phyloP scores from a whole-genome alignment of 345 rosid genomes.

The Durio zibethinus region DNA sequence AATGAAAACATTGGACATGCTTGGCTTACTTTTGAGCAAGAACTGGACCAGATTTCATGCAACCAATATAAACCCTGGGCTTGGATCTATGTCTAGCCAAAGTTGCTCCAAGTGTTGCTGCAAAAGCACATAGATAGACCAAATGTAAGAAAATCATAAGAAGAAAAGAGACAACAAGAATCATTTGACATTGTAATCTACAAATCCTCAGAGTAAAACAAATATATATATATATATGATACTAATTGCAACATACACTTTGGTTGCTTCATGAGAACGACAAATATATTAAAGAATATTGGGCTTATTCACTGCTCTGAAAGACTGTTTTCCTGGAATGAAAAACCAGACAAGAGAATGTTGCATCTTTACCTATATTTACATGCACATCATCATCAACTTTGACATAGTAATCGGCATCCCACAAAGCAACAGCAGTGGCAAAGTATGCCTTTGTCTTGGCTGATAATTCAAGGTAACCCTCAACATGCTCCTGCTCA shows the following conservation, averaged over 20 bases:
- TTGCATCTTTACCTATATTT: slow-evolving; percentile 65
- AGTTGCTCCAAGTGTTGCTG: slow-evolving; percentile 94
- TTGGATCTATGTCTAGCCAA: slow-evolving; percentile 65
- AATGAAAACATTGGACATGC: background rate
- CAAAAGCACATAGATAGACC: slow-evolving; percentile 20
- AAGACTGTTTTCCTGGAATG: background rate
- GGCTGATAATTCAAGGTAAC: slow-evolving; percentile 95
- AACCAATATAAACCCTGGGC: slow-evolving; percentile 82
- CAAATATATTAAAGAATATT: background rate
- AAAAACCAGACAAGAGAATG: background rate
- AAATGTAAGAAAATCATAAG: slow-evolving; percentile 1
- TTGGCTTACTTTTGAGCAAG: slow-evolving; percentile 87
- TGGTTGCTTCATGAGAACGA: background rate
- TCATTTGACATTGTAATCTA: background rate
- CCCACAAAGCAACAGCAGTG: slow-evolving; percentile 86
- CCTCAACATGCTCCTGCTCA: slow-evolving; percentile 91
- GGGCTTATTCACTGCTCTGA: background rate
- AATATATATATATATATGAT: no score
- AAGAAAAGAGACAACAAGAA: background rate
- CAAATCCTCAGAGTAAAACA: background rate
- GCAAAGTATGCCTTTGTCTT: slow-evolving; percentile 87
- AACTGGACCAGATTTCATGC: slow-evolving; percentile 99
- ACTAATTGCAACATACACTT: slow-evolving; percentile 3
- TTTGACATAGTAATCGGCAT: slow-evolving; percentile 96
- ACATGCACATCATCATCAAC: slow-evolving; percentile 98